Evolutionary conservation across 2,329 filamentous ascomycete species (phyloP), one percentile per base, ranked within the genome.

Genomic region (Seiridium cupressi): DNA sequence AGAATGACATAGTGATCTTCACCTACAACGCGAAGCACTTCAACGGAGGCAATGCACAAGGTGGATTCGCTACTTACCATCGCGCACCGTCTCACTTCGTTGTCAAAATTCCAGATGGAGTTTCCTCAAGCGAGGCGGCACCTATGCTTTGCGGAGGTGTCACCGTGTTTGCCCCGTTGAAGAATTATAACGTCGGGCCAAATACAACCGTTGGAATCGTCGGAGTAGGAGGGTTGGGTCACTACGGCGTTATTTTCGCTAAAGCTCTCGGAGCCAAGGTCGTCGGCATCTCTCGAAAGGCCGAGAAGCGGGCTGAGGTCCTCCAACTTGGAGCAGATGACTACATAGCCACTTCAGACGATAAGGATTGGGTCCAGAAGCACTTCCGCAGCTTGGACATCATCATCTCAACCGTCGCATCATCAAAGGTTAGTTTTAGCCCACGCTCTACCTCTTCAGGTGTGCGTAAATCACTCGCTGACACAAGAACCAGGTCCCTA

Each of bases 71-170:
- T 13, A 63, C 62, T 9, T 58, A 65, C 60, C 62, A 66, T 57
- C 64, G 66, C 34, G 57, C 60, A 4, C 60, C 60, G 5, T 61
- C 58, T 18, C 63, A 62, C 55, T 89, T 88, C 62, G 72, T 70
- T 10, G 65, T 78, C 60, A 74, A 74, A 63, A 76, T 78, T 44
- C 75, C 75, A 9, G 73, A 76, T 31, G 67, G 64, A 10, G 57
- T 78, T n/a, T 61, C 64, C 32, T 69, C 68, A 3, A 70, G 70
- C 38, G 64, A 73, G 44, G 73, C 75, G 10, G 76, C 87, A 18
- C 86, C 87, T 4, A 84, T 90, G 81, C 76, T 90, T 51, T 90
- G 88, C 66, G 88, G 81, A 34, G 88, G 88, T 6, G 81, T 89
- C 44, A 90, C 88, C 0, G 77, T 86, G 8, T 90, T 79, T 67